Evolutionary conservation across 805 yeast species (phyloP), one percentile per base, ranked within the genome.

Genomic region (Spathaspora girioi): DNA sequence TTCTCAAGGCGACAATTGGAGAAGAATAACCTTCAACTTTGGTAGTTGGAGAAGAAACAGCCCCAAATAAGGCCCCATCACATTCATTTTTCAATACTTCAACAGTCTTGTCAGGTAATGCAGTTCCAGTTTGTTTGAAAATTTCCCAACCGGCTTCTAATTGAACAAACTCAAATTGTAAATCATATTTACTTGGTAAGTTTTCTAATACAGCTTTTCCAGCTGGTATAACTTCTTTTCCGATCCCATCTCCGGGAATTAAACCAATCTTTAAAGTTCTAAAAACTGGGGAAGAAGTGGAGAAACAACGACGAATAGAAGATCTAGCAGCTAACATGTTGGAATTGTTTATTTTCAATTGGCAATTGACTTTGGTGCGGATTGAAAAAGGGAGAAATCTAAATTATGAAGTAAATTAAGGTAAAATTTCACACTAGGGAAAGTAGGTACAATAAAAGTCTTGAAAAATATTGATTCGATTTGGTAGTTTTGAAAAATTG

Each of bases 201-300:
- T 84, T 86, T 71, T 93, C 93, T 60, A 94, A 78, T 29, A 94
- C 82, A 56, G 89, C 88, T 60, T 83, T 82, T 61, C 99, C 99
- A 43, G 98, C 96, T 55, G 99, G 99, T 54, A 94, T 92, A 45
- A 94, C 99, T 73, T 94, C 99, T 64, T 87, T 83, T 50, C 99
- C 99, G 60, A 94, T 94, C 58, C 99, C 99, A 69, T 94, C 99
- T 67, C 99, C 99, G 48, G 99, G 97, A 60, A 94, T 92, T 65
- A 94, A 79, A 53, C 89, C 86, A 49, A 74, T 74, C 57, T 71
- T 74, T 55, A 74, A 62, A 47, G 64, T 60, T 59, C 70, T 72
- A 54, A 64, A 56, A 23, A 68, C 55, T 10, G 62, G 51, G 12
- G 70, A 51, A n/a, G 73, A 53, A 35, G 71, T 60, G 32, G 75